Conservation (phyloP, 345 rosid genomes). For the Diplotaxis tenuifolia region DNA sequence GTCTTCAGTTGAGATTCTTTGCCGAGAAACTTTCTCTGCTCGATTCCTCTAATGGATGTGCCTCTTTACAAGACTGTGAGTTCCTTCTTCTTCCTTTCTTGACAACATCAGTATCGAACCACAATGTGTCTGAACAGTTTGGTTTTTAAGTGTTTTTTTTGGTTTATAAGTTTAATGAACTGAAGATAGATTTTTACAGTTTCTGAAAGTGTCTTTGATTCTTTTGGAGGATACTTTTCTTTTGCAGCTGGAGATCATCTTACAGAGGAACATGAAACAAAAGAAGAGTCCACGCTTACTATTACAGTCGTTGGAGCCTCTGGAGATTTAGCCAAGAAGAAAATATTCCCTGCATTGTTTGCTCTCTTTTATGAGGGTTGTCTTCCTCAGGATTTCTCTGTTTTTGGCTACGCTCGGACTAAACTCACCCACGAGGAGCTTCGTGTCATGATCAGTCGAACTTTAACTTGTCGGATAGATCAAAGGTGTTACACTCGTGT, state of each 20-base stretch:
- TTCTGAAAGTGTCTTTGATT: neutral
- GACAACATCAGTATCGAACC: neutral
- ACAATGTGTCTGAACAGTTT: neutral
- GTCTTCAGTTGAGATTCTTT: slow-evolving; percentile 44
- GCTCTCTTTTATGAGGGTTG: slow-evolving; percentile 84
- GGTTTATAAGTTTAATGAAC: neutral
- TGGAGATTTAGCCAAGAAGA: slow-evolving; percentile 92
- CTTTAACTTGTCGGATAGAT: slow-evolving; percentile 86
- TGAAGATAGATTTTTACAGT: too few species aligned
- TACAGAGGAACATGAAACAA: slow-evolving; percentile 33
- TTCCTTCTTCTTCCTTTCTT: slow-evolving; percentile 12
- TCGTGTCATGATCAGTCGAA: slow-evolving; percentile 64
- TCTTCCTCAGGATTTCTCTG: slow-evolving; percentile 65
- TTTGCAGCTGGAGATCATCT: slow-evolving; percentile 41
- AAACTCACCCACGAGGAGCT: slow-evolving; percentile 75
- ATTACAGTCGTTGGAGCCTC: slow-evolving; percentile 94
- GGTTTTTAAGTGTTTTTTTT: neutral
- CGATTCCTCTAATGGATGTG: slow-evolving; percentile 65
- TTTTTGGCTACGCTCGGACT: slow-evolving; percentile 83
- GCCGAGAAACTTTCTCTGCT: slow-evolving; percentile 45
- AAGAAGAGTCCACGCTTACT: slow-evolving; percentile 56
- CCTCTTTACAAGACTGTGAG: slow-evolving; percentile 62
- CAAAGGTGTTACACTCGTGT: slow-evolving; percentile 47
- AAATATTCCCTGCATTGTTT: slow-evolving; percentile 88
- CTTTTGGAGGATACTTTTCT: neutral